These are phyloP conservation scores for Hyparrhenia diplandra DNA, from an alignment of 176 grass and related monocot species.

Conservation along the genomic window DNA sequence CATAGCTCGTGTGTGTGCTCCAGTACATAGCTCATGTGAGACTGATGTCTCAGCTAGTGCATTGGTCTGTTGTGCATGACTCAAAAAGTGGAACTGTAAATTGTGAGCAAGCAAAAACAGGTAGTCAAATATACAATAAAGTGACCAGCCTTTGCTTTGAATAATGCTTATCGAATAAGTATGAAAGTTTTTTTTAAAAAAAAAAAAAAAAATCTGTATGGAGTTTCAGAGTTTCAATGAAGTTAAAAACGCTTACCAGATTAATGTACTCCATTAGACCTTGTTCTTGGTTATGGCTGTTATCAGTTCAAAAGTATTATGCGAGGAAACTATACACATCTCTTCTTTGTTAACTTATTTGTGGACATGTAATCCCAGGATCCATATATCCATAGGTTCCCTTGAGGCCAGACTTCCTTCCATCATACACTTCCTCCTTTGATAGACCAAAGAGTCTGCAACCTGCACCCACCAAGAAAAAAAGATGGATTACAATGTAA, in stretches of 20 bases:
- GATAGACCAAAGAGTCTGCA: constrained; percentile 97
- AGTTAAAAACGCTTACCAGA: constrained; percentile 59
- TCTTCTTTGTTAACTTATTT: constrained; percentile 95
- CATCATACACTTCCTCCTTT: constrained; percentile 90
- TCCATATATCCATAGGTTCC: constrained; percentile 99
- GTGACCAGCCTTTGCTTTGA: not conserved
- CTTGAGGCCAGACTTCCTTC: constrained; percentile 81
- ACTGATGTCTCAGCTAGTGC: not conserved
- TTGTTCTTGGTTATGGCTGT: constrained; percentile 95
- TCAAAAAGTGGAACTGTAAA: not conserved
- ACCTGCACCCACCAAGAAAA: constrained; percentile 42
- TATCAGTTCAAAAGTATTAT: constrained; percentile 96
- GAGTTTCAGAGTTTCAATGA: constrained; percentile 1
- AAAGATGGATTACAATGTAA: not conserved
- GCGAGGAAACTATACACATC: constrained; percentile 85
- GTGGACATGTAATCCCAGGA: constrained; percentile 94
- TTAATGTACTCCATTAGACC: constrained; percentile 92
- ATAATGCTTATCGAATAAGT: not conserved
- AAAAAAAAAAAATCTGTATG: too few relatives aligned
- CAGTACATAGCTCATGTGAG: not conserved
- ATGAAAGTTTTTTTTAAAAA: not conserved
- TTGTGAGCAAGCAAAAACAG: not conserved
- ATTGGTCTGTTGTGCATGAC: not conserved
- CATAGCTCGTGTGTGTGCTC: not conserved
- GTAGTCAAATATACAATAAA: not conserved